These are phyloP conservation scores for Chaetomium cochliodes DNA, from an alignment of 495 filamentous ascomycete species.

Conservation along the genomic window DNA sequence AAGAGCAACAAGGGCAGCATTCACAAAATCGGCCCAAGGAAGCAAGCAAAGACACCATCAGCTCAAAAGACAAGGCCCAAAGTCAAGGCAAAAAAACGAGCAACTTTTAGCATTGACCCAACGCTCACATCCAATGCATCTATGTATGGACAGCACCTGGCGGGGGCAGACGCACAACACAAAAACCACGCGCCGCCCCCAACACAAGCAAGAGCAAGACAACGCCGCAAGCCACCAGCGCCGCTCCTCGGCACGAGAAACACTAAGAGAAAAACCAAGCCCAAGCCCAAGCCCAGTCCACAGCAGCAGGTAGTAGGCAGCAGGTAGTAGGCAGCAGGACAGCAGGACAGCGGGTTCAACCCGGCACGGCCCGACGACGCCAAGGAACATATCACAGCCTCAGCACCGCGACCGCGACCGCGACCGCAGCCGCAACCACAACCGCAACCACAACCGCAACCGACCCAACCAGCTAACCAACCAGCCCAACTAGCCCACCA, in stretches of 20 bases:
- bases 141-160: slow-evolving; percentile 1
- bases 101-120: slow-evolving; percentile 27
- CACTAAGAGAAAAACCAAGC: background rate
- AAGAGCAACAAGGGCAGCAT: background rate
- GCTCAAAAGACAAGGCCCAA: background rate
- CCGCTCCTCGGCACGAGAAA: background rate
- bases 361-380: too few relatives aligned
- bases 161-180: background rate
- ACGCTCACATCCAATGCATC: slow-evolving; percentile 21
- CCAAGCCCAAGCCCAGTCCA: too few relatives aligned
- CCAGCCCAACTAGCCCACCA: too few relatives aligned
- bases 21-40: background rate
- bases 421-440: background rate
- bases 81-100: slow-evolving; percentile 16
- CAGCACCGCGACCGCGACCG: background rate
- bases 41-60: background rate
- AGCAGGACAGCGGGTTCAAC: too few relatives aligned
- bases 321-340: background rate
- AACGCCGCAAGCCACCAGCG: background rate
- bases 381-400: too few relatives aligned
- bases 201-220: background rate
- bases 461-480: background rate
- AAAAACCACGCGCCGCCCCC: background rate
- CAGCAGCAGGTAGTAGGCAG: too few relatives aligned
- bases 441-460: too few relatives aligned